phyloP scores from a whole-genome alignment of 1,284 basidiomycete genomes.

The Tilletia indica region DNA sequence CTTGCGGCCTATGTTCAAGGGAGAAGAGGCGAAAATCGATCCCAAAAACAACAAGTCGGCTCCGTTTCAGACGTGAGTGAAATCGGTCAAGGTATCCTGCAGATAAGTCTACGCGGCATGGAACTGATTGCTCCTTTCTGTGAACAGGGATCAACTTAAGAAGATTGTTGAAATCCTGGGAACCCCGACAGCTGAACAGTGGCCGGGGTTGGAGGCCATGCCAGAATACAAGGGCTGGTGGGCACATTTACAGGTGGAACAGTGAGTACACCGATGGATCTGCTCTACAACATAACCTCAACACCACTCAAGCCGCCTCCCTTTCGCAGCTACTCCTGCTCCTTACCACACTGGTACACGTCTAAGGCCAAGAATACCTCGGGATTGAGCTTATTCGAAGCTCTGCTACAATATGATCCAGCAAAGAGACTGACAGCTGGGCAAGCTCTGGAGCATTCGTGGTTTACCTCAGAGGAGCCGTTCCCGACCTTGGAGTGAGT shows the following conservation, averaged over 20 bases:
- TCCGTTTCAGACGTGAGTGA: slow-evolving; percentile 51
- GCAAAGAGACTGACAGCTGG: slow-evolving; percentile 78
- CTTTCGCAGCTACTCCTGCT: slow-evolving; percentile 65
- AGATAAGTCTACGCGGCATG: not conserved
- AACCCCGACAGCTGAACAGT: slow-evolving; percentile 77
- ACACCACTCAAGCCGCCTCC: not conserved
- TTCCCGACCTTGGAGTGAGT: slow-evolving; percentile 56
- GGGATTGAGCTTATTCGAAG: slow-evolving; percentile 47
- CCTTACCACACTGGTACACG: slow-evolving; percentile 75
- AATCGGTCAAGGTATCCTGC: not conserved
- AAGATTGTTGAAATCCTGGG: slow-evolving; percentile 95
- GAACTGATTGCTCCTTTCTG: slow-evolving; percentile 50
- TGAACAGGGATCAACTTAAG: slow-evolving; percentile 75
- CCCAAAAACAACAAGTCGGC: slow-evolving; percentile 45
- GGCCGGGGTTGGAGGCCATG: slow-evolving; percentile 83
- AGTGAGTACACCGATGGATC: not conserved
- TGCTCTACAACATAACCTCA: too few relatives aligned
- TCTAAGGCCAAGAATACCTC: slow-evolving; percentile 60
- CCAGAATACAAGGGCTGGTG: slow-evolving; percentile 71
- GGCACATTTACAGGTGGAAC: slow-evolving; percentile 31
- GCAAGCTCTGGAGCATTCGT: slow-evolving; percentile 72
- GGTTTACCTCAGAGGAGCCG: slow-evolving; percentile 60
- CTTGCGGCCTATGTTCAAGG: slow-evolving; percentile 94
- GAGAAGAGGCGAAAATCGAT: slow-evolving; percentile 95
- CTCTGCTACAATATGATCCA: slow-evolving; percentile 72